These are phyloP conservation scores for Scleroderma citrinum DNA, from an alignment of 768 basidiomycete genomes.

Conservation along the genomic window DNA sequence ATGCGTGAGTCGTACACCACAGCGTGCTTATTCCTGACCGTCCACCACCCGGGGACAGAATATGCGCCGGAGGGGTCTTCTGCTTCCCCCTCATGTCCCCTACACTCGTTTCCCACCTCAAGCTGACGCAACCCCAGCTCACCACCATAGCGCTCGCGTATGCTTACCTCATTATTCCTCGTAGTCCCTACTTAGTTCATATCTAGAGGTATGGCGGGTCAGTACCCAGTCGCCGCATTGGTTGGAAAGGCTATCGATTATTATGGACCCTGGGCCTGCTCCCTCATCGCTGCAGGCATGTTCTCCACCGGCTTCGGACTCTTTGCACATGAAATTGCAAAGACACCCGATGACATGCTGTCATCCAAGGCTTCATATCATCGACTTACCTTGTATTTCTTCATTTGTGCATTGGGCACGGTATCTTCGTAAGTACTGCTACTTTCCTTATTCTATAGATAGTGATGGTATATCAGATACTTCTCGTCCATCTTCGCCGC, in stretches of 20 bases:
- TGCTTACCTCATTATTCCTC: constrained; percentile 18
- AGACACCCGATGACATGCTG: constrained; percentile 34
- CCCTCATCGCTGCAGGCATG: constrained; percentile 51
- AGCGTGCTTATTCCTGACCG: neutral
- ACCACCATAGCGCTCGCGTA: constrained; percentile 76
- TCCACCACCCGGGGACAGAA: constrained; percentile 31
- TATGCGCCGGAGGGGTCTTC: constrained; percentile 76
- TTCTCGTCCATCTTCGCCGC: constrained; percentile 76
- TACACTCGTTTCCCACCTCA: constrained; percentile 48
- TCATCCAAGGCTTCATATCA: constrained; percentile 40
- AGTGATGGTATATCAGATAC: constrained; percentile 33
- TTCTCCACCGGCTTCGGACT: constrained; percentile 57
- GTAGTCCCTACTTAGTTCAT: constrained; percentile 1
- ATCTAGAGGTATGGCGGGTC: constrained; percentile 71
- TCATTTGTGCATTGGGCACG: constrained; percentile 59
- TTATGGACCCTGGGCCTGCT: constrained; percentile 64
- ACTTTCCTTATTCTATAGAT: neutral
- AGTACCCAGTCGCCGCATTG: constrained; percentile 69
- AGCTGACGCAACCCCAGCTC: constrained; percentile 69
- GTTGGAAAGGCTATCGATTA: constrained; percentile 65
- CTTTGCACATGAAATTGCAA: constrained; percentile 55
- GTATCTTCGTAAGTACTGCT: constrained; percentile 58
- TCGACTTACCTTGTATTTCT: constrained; percentile 51
- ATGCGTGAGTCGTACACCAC: constrained; percentile 46
- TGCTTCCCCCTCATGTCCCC: constrained; percentile 74